Conservation (phyloP, 208 protist species). For the Entamoeba moshkovskii region DNA sequence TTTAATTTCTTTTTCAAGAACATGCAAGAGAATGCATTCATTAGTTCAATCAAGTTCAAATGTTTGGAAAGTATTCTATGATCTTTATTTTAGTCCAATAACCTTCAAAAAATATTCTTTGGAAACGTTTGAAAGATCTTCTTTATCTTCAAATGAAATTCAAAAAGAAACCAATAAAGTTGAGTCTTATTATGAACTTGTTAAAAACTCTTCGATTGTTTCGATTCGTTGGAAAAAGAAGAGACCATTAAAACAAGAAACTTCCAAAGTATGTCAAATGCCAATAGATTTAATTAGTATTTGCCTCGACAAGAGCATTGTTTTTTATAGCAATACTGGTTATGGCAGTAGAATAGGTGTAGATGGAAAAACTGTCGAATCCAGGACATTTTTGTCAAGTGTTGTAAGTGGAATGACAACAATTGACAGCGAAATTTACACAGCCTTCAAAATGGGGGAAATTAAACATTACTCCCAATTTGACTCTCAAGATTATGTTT, state of each 20-base stretch:
- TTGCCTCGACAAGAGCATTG: not conserved
- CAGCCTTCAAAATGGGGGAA: not conserved
- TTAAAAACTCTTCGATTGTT: not conserved
- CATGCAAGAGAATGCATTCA: not conserved
- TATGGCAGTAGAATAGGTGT: not conserved
- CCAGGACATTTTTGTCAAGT: not conserved
- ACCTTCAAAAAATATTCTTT: not conserved
- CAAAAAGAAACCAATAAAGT: not conserved
- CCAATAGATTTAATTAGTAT: not conserved
- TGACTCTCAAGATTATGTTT: not conserved
- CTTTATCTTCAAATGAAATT: not conserved
- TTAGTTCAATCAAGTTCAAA: not conserved
- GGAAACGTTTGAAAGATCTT: not conserved
- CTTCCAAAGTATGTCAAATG: not conserved
- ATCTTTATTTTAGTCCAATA: not conserved
- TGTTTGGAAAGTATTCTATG: not conserved
- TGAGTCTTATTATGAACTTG: not conserved
- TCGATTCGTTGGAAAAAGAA: not conserved
- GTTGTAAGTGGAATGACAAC: not conserved
- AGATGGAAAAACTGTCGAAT: not conserved
- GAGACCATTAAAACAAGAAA: not conserved
- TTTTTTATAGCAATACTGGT: not conserved
- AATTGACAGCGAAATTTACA: not conserved
- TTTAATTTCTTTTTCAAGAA: not conserved
- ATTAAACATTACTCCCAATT: not conserved